A percentile compares a stretch with the other conserved stretches of the same genome.
phyloP scores from a whole-genome alignment of 1,139 yeast genomes.

The Suhomyces taliae region DNA sequence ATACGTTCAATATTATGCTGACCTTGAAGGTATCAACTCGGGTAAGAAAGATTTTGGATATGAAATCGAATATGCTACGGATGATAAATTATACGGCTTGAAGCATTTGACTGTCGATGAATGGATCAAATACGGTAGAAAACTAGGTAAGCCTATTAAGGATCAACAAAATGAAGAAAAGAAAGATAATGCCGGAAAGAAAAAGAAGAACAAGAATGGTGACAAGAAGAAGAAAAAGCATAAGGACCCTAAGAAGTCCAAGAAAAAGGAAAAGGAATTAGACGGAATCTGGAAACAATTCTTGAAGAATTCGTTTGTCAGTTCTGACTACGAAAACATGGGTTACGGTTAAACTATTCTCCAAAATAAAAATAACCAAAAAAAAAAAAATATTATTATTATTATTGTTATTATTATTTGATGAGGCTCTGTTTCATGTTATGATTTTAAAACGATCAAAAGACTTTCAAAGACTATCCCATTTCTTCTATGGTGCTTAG shows the following conservation, averaged over 20 bases:
- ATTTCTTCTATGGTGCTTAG: no score
- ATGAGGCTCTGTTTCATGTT: no score
- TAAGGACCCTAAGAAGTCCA: constrained; percentile 10
- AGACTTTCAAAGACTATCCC: no score
- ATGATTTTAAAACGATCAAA: no score
- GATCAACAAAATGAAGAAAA: constrained; percentile 11
- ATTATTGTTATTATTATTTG: no score
- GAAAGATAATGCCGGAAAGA: constrained; percentile 9
- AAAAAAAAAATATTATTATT: no score
- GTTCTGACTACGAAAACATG: constrained; percentile 60
- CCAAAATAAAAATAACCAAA: no score
- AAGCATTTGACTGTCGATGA: constrained; percentile 56
- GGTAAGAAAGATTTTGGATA: constrained; percentile 52
- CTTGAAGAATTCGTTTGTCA: constrained; percentile 57
- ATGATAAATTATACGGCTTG: constrained; percentile 57
- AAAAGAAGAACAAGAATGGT: constrained; percentile 14
- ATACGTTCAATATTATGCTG: constrained; percentile 72
- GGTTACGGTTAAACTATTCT: constrained; percentile 24
- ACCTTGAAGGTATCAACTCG: constrained; percentile 51
- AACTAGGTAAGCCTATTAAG: constrained; percentile 45
- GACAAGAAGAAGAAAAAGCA: constrained; percentile 8
- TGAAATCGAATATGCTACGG: constrained; percentile 70
- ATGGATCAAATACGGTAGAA: constrained; percentile 59
- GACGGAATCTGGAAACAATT: constrained; percentile 44
- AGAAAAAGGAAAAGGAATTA: constrained; percentile 17